phyloP scores from a whole-genome alignment of 148 eudicot genomes.

The Camellia granthamiana region DNA sequence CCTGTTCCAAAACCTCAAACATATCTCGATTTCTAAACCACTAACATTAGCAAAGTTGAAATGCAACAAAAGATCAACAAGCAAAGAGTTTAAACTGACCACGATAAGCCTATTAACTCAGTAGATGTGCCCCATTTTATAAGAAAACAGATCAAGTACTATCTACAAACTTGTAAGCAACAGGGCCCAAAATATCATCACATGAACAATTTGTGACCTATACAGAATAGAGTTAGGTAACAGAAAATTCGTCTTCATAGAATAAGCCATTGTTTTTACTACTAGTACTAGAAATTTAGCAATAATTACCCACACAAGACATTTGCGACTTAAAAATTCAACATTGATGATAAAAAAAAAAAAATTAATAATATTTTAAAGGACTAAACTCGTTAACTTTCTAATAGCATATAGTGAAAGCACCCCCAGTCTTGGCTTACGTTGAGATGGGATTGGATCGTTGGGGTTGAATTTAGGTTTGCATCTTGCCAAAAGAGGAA shows the following conservation, averaged over 20 bases:
- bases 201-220: neutral
- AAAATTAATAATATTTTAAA: neutral
- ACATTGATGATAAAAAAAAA: neutral
- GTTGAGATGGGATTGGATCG: neutral
- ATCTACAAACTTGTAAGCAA: neutral
- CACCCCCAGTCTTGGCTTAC: neutral
- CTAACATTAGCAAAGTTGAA: neutral
- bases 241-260: neutral
- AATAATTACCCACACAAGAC: too few species aligned
- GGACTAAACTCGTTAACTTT: neutral
- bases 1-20: neutral
- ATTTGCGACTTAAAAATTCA: neutral
- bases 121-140: neutral
- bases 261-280: neutral
- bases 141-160: neutral
- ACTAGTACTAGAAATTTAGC: neutral
- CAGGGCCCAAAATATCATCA: constrained; percentile 9
- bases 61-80: neutral
- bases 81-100: neutral
- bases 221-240: neutral
- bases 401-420: neutral
- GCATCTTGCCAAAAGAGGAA: neutral
- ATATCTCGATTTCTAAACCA: neutral
- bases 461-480: neutral
- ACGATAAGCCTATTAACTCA: neutral